Evolutionary conservation across 345 rosid species (phyloP), one percentile per base, ranked within the genome.

Genomic region (Gossypium mustelinum): DNA sequence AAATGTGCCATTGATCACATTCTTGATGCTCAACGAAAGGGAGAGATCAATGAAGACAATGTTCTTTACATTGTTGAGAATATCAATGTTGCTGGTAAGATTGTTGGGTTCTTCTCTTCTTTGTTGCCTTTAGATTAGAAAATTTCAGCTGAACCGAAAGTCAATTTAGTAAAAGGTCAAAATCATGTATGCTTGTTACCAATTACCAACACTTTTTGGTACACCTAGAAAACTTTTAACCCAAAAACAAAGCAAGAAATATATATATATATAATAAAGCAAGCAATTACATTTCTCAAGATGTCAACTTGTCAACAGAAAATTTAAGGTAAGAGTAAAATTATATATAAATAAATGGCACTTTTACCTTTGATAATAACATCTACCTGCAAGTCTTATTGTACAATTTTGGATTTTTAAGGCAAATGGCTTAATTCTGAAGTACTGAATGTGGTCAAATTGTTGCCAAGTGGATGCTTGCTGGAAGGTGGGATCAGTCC

Each of bases 1-100:
- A 93, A 93, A 79, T 96, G 99, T 22, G 97, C 98, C 9, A 95
- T 95, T 7, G 99, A 95, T 79, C 98, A 95, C 59, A 91, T 95
- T 8, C 78, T 96, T 73, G 99, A 96, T 16, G 97, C 99, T 47
- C 88, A 93, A 43, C 84, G 87, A 29, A 93, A 90, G 77, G 98
- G 98, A 43, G 99, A 96, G 79, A 96, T 96, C 83, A 96, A 86
- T 4, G 99, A 96, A 75, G 99, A 92, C 74, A 91, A 96, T 39
- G 99, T 93, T 55, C 94, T 96, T 56, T 96, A 96, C 94, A 96
- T 95, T 14, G 97, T 95, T 0, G 99, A 95, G 88, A 95, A 95
- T 79, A 95, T 95, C 85, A 95, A 95, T 67, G 99, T 93, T 34
- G 99, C 99, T 3, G 97, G 97, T 95, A 80, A 29, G 73, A 67